Evolutionary conservation across 2,329 filamentous ascomycete genomes (phyloP), one percentile per base, ranked within the genome.

Genomic region (Fusarium miscanthi): DNA sequence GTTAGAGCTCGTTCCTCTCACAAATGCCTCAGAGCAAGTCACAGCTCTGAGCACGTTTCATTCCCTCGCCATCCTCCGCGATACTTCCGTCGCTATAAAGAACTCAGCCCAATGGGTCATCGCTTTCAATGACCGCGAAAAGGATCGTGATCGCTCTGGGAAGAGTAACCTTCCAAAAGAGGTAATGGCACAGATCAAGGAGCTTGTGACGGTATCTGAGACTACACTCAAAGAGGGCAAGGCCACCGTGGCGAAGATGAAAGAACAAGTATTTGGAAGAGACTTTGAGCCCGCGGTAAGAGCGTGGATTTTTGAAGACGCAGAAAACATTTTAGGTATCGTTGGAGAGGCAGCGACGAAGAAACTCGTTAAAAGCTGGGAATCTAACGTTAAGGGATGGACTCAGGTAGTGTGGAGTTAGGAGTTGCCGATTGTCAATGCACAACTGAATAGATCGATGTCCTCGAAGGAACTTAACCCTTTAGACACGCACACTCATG

Each of bases 111-210:
- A 79, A 33, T 83, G 84, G 80, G 76, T 84, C 6, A 60, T 81
- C 5, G 51, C 69, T 3, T 81, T 81, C 51, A 81, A 82, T 49
- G 81, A 83, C n/a, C 79, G 78, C 9, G 80, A 83, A 59, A 84
- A 81, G 65, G 81, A 82, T 48, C 78, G 81, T 8, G 82, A 84
- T 51, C 76, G 81, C 10, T 84, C 81, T 1, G 82, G 82, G 3
- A 81, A 80, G 67, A 83, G 78, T 51, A 79, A 77, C 16, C 72
- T 84, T 14, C 79, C 81, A 4, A 84, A 83, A 45, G 83, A 84
- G 3, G 75, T 81, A 2, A 69, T 81, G 16, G 33, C 78, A 2
- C 77, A 80, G 30, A 66, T 82, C 16, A 85, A 83, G 74, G 69
- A 70, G 3, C 63, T 85, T 40, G 79, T 79, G 12, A 40, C 66